Base-by-base conservation (phyloP, 163 green algal species). In the Scenedesmus sp. region DNA sequence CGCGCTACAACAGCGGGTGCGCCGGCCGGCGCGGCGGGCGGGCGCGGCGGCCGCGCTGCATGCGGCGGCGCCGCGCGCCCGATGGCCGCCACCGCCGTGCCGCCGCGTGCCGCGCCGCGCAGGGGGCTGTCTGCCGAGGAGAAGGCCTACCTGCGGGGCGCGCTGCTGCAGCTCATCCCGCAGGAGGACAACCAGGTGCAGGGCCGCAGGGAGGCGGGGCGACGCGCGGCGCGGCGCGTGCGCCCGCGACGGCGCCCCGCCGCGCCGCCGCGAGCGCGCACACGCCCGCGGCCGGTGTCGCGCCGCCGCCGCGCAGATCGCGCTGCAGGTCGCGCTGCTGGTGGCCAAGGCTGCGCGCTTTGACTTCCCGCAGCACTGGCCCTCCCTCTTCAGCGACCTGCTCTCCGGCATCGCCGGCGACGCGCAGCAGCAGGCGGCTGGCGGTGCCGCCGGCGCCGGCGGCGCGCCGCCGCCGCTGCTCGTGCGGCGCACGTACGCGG, bases 351-450 rank as follows among this genome's bases (percentile, higher is more conserved):
- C 97, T 22, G 95, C 94, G 0, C 85, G 95, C 18, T 75, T 89
- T 22, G 95, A 98, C 86, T 98, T 91, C 63, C 95, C 95, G 0
- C 48, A 71, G 18, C 85, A 92, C 14, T 98, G 95, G 95, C 93
- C 92, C 4, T 79, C 42, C 24, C 84, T 98, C 22, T 92, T 97
- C 57, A 69, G 54, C n/a, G 87, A 94, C 63, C 85, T 97, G 13
- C 67, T 93, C 62, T 18, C 31, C 26, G 34, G 28, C 56, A n/a
- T 48, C 31, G 42, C 31, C 48, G 51, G 22, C 29, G 22, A 36
- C 48, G 57, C 28, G 15, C 64, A 45, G 9, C 50, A 63, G 22
- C 44, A 50, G 13, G 45, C 56, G 17, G 31, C 17, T 39, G 39
- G 39, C 39, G 39, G 39, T 10, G 10, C 7, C 39, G 53, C 4